phyloP scores from a whole-genome alignment of 1,139 yeast species.

The Taphrina sp. region DNA sequence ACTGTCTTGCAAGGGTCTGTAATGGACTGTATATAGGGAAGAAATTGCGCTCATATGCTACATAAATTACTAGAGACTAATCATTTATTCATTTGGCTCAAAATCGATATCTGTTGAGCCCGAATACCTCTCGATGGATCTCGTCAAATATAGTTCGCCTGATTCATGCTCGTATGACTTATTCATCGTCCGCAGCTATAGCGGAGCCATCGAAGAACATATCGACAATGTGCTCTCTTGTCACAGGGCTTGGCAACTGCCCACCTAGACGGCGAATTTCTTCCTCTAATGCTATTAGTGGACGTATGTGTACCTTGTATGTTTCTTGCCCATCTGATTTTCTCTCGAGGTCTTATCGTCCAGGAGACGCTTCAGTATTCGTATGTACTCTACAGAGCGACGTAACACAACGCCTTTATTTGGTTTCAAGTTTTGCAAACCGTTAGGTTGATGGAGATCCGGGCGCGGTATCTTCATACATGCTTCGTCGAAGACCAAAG shows the following conservation, averaged over 20 bases:
- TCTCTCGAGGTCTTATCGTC: constrained; percentile 52
- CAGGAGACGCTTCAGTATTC: constrained; percentile 66
- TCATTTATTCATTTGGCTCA: no score
- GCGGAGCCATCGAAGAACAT: constrained; percentile 28
- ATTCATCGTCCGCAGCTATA: constrained; percentile 23
- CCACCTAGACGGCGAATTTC: constrained; percentile 29
- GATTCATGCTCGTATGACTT: no score
- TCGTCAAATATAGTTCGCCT: no score
- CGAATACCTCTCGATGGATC: no score
- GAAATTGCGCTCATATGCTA: no score
- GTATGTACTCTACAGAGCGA: constrained; percentile 80
- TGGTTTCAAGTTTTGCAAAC: constrained; percentile 55
- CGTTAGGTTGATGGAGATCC: constrained; percentile 44
- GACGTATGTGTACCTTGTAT: neutral
- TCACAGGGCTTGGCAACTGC: constrained; percentile 1
- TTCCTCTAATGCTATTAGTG: constrained; percentile 4
- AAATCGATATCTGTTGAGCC: no score
- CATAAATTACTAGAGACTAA: no score
- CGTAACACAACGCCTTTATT: constrained; percentile 88
- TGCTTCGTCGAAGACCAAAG: constrained; percentile 60
- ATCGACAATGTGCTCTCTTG: neutral
- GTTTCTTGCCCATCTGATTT: constrained; percentile 39
- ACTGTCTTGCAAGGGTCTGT: no score
- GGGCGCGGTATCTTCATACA: constrained; percentile 41
- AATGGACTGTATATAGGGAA: no score